Base-by-base conservation (phyloP, 345 rosid species). In the Sisymbrium irio region DNA sequence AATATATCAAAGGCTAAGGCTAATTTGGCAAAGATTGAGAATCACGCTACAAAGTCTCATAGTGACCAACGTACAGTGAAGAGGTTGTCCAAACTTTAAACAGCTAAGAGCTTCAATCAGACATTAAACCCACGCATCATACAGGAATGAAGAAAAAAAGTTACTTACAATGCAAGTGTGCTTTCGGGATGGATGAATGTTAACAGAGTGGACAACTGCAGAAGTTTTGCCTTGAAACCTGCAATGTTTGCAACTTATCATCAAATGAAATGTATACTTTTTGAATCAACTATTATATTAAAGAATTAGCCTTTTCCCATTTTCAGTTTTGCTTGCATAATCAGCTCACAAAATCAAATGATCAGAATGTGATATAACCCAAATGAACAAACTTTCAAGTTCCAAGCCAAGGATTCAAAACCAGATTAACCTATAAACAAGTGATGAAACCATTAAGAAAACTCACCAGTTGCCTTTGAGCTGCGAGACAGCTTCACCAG, bases 181-280 rank as follows among this genome's bases (percentile, higher is more conserved):
- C 82, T 94, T 94, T 53, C 97, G 78, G 2, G 96, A 94, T 59
- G 95, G 89, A 80, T 91, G 97, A 80, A 94, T 85, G 79, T 94
- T 97, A 77, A 94, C 69, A 1, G 97, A 91, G 76, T 91, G 97
- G 10, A 91, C 80, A 69, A 91, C 66, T 18, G 95, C 98, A 69
- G 87, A 83, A 62, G 79, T 77, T 76, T 69, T 84, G 36, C 89
- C 96, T 65, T 81, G 87, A 71, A 82, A 73, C 87, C 97, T 94
- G 79, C 77, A 82, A 77, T 11, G 73, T 42, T n/a, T n/a, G n/a
- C n/a, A n/a, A n/a, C n/a, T n/a, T 49, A 71, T n/a, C 35, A 58
- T 40, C 72, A 49, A 10, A 17, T 47, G 46, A 66, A 57, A 46
- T 20, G 44, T 4, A 56, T 46, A 6, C 9, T 44, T 30, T 49